phyloP scores from a whole-genome alignment of 331 rosid species.

The Acacia pycnantha region DNA sequence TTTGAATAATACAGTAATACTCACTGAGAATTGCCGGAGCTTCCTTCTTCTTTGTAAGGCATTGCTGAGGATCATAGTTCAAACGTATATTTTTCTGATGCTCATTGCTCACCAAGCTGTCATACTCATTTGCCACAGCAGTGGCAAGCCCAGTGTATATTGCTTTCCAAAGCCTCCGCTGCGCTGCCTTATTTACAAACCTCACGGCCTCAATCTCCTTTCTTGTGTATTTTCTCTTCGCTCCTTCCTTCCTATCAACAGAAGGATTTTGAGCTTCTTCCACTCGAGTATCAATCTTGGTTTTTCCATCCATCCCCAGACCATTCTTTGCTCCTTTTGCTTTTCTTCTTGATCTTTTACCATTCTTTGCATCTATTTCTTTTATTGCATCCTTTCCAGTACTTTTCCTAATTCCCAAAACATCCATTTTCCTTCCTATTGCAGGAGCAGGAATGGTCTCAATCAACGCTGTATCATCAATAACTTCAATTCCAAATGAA shows the following conservation, averaged over 20 bases:
- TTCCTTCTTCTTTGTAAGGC: slow-evolving; percentile 40
- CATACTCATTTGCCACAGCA: slow-evolving; percentile 58
- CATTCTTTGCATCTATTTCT: slow-evolving; percentile 37
- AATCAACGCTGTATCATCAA: slow-evolving; percentile 89
- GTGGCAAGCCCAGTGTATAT: slow-evolving; percentile 49
- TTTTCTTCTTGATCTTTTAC: slow-evolving; percentile 38
- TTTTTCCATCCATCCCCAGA: slow-evolving; percentile 26
- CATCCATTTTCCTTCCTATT: slow-evolving; percentile 20
- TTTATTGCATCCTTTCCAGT: slow-evolving; percentile 26
- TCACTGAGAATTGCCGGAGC: slow-evolving; percentile 51
- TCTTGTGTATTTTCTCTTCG: slow-evolving; percentile 52
- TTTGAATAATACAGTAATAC: not conserved
- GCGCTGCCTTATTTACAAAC: slow-evolving; percentile 52
- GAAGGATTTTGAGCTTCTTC: slow-evolving; percentile 7
- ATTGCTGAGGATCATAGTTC: slow-evolving; percentile 33
- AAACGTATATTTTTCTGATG: slow-evolving; percentile 32
- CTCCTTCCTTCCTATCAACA: slow-evolving; percentile 30
- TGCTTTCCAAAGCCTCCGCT: slow-evolving; percentile 57
- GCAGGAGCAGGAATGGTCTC: slow-evolving; percentile 33
- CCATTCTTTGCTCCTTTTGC: slow-evolving; percentile 22
- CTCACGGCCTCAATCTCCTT: slow-evolving; percentile 68
- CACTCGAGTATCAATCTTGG: not conserved
- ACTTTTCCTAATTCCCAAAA: slow-evolving; percentile 1
- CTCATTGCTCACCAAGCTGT: slow-evolving; percentile 40
- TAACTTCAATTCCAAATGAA: slow-evolving; percentile 57